Evolutionary conservation across 306 rosid species (phyloP).

Genomic region (Ochetophila trinervis): DNA sequence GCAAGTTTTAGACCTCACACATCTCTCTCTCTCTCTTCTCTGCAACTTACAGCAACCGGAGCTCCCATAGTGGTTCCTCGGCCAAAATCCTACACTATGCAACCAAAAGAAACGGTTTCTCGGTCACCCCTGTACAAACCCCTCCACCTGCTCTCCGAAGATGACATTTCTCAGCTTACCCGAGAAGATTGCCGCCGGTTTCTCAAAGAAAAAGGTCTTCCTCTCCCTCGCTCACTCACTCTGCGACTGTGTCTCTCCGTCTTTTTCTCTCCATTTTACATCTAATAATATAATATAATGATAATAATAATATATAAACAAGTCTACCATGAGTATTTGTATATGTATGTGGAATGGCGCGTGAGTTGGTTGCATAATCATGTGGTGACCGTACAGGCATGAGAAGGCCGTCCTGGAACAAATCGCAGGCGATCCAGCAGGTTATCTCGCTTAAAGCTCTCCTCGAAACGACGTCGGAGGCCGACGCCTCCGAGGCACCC

Average conservation of each 20-base stretch:
- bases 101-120: slow-evolving; percentile 6
- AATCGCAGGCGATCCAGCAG: slow-evolving; percentile 25
- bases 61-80: background rate
- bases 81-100: slow-evolving; percentile 1
- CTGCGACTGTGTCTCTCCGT: background rate
- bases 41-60: background rate
- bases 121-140: slow-evolving; percentile 14
- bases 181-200: slow-evolving; percentile 19
- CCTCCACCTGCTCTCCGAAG: slow-evolving; percentile 12
- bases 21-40: too few relatives aligned
- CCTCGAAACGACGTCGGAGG: background rate
- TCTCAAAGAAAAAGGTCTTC: slow-evolving; percentile 12
- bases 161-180: slow-evolving; percentile 22
- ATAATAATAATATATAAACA: background rate
- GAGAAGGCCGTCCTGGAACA: slow-evolving; percentile 25
- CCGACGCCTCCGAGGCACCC: background rate
- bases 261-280: background rate
- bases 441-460: slow-evolving; percentile 18
- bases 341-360: background rate
- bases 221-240: background rate
- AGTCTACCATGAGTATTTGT: background rate
- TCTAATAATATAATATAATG: too few relatives aligned
- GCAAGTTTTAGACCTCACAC: too few relatives aligned
- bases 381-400: slow-evolving; percentile 10
- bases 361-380: background rate